A percentile compares a stretch with the other conserved stretches of the same genome.
These are phyloP conservation scores for Echium plantagineum DNA, from an alignment of 257 asterid genomes.

Conservation along the genomic window DNA sequence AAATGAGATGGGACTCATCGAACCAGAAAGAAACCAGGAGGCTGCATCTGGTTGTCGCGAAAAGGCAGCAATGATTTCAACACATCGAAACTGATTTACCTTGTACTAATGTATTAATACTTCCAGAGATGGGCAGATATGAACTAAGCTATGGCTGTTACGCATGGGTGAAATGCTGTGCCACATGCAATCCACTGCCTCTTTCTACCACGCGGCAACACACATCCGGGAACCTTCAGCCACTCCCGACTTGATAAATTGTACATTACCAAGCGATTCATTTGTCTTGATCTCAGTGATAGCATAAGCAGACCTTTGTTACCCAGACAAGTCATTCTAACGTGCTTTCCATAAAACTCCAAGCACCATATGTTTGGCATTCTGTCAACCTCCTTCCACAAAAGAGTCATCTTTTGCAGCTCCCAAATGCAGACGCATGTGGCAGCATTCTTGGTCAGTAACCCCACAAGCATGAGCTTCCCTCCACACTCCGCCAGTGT, in stretches of 20 bases:
- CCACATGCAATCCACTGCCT: constrained; percentile 86
- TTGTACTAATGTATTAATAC: not conserved
- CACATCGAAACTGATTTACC: not conserved
- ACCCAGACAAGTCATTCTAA: constrained; percentile 88
- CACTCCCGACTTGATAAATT: constrained; percentile 64
- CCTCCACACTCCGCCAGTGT: constrained; percentile 74
- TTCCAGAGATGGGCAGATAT: not conserved
- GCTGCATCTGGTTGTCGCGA: not conserved
- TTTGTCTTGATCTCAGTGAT: constrained; percentile 71
- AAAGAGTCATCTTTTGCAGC: constrained; percentile 89
- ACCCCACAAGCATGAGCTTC: constrained; percentile 80
- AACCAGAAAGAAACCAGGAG: constrained; percentile 6
- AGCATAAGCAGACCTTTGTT: constrained; percentile 86
- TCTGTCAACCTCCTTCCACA: constrained; percentile 99
- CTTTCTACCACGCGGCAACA: constrained; percentile 62
- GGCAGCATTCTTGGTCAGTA: constrained; percentile 85
- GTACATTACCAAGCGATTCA: constrained; percentile 70
- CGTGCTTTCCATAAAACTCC: constrained; percentile 97
- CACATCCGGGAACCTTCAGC: constrained; percentile 82
- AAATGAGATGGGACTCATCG: not conserved
- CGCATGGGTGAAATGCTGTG: constrained; percentile 75
- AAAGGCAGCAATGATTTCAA: not conserved
- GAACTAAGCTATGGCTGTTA: constrained; percentile 59
- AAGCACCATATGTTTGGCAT: constrained; percentile 99
- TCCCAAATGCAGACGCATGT: constrained; percentile 96